Evolutionary conservation across 495 filamentous ascomycete genomes (phyloP).

Genomic region (Neurospora terricola): DNA sequence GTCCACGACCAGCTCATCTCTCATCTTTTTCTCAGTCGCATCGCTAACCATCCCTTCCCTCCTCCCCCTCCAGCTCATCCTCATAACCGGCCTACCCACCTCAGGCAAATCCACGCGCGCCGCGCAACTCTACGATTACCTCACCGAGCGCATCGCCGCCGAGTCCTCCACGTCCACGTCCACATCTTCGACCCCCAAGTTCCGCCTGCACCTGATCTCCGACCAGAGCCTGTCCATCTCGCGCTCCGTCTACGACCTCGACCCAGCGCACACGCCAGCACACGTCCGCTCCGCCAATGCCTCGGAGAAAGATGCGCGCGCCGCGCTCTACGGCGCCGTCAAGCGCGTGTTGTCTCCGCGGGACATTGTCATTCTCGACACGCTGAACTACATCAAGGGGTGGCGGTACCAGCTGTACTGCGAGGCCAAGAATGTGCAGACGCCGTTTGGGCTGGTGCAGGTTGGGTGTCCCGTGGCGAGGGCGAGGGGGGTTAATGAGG

Average conservation of each 20-base stretch:
- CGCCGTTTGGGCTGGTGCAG: constrained; percentile 77
- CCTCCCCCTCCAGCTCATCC: constrained; percentile 57
- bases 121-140: constrained; percentile 59
- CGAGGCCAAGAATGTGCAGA: constrained; percentile 79
- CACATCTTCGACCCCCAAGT: constrained; percentile 24
- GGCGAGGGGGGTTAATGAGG: constrained; percentile 53
- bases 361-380: constrained; percentile 82
- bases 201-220: constrained; percentile 57
- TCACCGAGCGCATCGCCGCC: constrained; percentile 44
- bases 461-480: constrained; percentile 66
- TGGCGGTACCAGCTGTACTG: constrained; percentile 94
- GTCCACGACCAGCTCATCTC: not conserved
- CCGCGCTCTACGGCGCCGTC: constrained; percentile 70
- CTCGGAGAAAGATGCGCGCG: constrained; percentile 87
- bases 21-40: not conserved
- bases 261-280: constrained; percentile 31
- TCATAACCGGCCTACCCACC: constrained; percentile 84
- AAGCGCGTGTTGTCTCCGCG: constrained; percentile 70
- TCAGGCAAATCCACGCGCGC: constrained; percentile 90
- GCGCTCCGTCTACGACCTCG: constrained; percentile 53
- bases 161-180: constrained; percentile 3
- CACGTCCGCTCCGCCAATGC: constrained; percentile 44
- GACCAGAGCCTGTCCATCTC: constrained; percentile 54
- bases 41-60: not conserved
- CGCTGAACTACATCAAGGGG: constrained; percentile 95